These are phyloP conservation scores for Calycina herbarum DNA, from an alignment of 2,329 filamentous ascomycete species.

Conservation along the genomic window DNA sequence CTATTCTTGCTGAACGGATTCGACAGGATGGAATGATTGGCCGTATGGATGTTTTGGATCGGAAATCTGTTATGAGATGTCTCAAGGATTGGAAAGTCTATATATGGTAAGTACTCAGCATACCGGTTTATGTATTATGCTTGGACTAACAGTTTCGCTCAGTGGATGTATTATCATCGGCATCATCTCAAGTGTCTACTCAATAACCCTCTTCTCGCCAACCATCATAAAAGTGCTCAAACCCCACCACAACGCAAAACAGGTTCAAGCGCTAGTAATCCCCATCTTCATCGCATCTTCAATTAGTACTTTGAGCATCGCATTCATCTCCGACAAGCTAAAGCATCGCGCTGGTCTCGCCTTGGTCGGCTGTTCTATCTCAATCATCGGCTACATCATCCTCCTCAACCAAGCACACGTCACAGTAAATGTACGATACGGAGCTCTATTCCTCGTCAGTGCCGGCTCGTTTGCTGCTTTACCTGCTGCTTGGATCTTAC, in stretches of 20 bases:
- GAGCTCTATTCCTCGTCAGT: neutral
- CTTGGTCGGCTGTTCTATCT: neutral
- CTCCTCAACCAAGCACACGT: neutral
- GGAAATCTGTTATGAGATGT: neutral
- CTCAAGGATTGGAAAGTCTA: neutral
- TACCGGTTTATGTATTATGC: too few species aligned
- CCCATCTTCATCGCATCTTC: neutral
- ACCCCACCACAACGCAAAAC: neutral
- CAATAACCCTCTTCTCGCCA: neutral
- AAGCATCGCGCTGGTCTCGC: neutral
- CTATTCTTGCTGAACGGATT: neutral
- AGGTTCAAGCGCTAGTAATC: neutral
- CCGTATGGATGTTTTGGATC: neutral
- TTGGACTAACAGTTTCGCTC: neutral
- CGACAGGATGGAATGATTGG: neutral
- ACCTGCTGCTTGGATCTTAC: neutral
- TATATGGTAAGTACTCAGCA: neutral
- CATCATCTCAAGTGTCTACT: neutral
- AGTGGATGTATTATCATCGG: neutral
- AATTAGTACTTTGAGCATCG: neutral
- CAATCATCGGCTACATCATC: neutral
- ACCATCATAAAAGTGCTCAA: neutral
- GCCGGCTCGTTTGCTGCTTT: neutral
- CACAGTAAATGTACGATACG: neutral
- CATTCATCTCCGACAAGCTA: neutral